A percentile compares a stretch with the other conserved stretches of the same genome.
Evolutionary conservation across 495 filamentous ascomycete genomes (phyloP).

Genomic region (Massariosphaeria phaeospora): DNA sequence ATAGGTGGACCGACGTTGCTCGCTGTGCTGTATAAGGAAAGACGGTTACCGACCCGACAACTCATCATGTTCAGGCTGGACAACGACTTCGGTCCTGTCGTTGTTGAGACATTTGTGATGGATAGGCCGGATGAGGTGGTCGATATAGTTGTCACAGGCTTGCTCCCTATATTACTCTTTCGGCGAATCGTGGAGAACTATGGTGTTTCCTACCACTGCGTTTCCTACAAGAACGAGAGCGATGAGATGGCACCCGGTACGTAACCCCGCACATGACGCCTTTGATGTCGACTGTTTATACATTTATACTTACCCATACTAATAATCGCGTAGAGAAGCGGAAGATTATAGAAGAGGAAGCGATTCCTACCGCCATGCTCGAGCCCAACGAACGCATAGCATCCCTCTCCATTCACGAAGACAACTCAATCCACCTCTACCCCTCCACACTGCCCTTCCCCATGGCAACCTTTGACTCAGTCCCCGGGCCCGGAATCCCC

Average conservation of each 20-base stretch:
- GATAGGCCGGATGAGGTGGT: too few relatives aligned
- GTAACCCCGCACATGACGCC: neutral
- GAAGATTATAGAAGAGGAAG: too few relatives aligned
- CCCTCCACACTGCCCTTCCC: conserved; percentile 8
- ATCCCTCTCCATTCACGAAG: neutral
- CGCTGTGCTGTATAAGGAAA: too few relatives aligned
- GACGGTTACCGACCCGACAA: too few relatives aligned
- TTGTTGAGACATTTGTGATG: conserved; percentile 7
- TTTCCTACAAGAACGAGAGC: neutral
- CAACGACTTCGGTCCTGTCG: conserved; percentile 10
- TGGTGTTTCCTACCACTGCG: too few relatives aligned
- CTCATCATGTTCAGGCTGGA: conserved; percentile 12
- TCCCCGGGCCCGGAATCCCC: too few relatives aligned
- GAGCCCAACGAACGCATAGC: neutral
- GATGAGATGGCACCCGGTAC: conserved; percentile 5
- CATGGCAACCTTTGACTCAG: too few relatives aligned
- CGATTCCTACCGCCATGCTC: neutral
- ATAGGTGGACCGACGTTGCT: too few relatives aligned
- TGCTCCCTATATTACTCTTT: too few relatives aligned
- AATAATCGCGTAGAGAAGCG: neutral
- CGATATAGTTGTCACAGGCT: too few relatives aligned
- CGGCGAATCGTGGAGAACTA: too few relatives aligned
- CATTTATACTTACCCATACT: neutral
- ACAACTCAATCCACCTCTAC: neutral
- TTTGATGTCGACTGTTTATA: neutral